Evolutionary conservation across 106 monocot species (phyloP), one percentile per base, ranked within the genome.

Genomic region (Dendrobium nobile): DNA sequence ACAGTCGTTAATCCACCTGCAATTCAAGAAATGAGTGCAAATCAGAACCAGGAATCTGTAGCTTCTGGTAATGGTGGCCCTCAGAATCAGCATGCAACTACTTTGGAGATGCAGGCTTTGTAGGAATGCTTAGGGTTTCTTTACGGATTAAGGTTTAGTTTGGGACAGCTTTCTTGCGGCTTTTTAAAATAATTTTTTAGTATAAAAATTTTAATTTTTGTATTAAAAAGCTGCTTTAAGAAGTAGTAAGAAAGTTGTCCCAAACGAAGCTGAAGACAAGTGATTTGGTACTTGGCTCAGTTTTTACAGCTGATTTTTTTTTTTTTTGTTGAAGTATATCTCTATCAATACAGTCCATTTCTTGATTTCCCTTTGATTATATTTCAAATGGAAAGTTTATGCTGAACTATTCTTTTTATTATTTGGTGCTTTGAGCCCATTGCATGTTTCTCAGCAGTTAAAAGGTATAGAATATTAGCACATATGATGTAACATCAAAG

Each of bases 1-100:
- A 92, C 90, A 1, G 55, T 92, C 41, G 80, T 92, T 10, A 91
- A 92, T 55, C 87, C 95, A 9, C 92, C 95, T 5, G 47, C 86
- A 1, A 76, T 91, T 22, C 95, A 95, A 59, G 90, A 91, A 79
- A 95, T 92, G 95, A 88, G 77, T 24, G 67, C 77, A 7, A 77
- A 80, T 33, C 86, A 84, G 28, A 81, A 42, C 67, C 72, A 45
- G 8, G 79, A 15, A 13, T 42, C 85, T 4, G 44, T 48, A 10
- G 48, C 48, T 18, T 48, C 85, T 75, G 84, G 82, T 51, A 76
- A 64, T 78, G 91, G 82, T 33, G 75, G 28, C 58, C 64, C 78
- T 31, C 61, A 80, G 61, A 80, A 77, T 20, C 77, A 86, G 76
- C 81, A 87, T 56, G 43, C 74, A 8, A 82, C 61, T 42, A 83